phyloP scores from a whole-genome alignment of 805 yeast species.

The Torulaspora maleeae region DNA sequence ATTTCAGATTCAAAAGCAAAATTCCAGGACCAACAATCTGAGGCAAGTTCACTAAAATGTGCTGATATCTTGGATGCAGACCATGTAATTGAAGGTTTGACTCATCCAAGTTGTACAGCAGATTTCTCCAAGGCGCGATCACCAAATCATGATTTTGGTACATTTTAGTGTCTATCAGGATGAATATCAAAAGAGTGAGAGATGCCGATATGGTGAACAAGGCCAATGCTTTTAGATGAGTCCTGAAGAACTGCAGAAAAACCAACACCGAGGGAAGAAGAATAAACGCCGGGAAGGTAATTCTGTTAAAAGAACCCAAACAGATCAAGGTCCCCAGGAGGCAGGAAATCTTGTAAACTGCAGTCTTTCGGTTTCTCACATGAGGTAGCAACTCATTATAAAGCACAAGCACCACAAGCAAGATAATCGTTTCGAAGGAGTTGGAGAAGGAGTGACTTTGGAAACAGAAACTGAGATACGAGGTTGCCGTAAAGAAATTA shows the following conservation, averaged over 20 bases:
- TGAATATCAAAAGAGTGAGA: constrained; percentile 36
- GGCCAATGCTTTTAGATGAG: constrained; percentile 34
- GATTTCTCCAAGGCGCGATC: constrained; percentile 72
- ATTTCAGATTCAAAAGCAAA: constrained; percentile 35
- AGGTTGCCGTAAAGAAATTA: constrained; percentile 40
- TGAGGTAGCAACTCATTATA: constrained; percentile 30
- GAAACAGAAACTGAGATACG: constrained; percentile 69
- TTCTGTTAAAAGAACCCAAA: constrained; percentile 76
- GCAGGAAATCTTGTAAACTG: constrained; percentile 17
- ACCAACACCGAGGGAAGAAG: constrained; percentile 54
- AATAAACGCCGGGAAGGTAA: constrained; percentile 76
- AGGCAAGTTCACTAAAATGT: constrained; percentile 70
- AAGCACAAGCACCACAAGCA: constrained; percentile 41
- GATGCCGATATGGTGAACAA: constrained; percentile 36
- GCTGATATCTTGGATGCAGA: constrained; percentile 72
- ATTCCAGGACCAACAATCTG: constrained; percentile 78
- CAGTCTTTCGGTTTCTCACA: constrained; percentile 6
- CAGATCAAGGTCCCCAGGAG: constrained; percentile 47
- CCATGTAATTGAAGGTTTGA: constrained; percentile 75
- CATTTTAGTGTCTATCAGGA: constrained; percentile 51
- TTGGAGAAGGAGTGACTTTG: constrained; percentile 92
- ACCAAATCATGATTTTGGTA: constrained; percentile 34
- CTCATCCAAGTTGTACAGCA: constrained; percentile 58
- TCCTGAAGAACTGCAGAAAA: constrained; percentile 39
- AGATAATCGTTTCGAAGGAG: constrained; percentile 58